Evolutionary conservation across 2,329 filamentous ascomycete species (phyloP), one percentile per base, ranked within the genome.

Genomic region (Paecilomyces formosus): DNA sequence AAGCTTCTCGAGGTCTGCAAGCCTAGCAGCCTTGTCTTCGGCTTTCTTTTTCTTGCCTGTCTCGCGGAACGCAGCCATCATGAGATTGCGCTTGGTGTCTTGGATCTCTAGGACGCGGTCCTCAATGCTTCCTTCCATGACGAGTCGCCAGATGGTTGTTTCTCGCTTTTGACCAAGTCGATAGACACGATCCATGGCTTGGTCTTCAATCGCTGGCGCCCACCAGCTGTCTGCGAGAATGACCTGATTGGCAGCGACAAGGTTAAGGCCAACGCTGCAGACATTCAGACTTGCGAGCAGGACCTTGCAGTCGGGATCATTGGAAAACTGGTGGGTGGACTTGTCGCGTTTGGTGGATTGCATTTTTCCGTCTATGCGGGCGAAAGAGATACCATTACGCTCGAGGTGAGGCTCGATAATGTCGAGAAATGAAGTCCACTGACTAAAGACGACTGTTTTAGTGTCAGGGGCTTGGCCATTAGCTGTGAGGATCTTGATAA

Each of bases 131-230:
- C 81, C 83, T 65, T 96, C 88, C 76, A 96, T 88, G 1, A 96
- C 84, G 9, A 96, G 78, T 53, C 91, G 81, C 80, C 90, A 94
- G 1, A 96, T 87, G 1, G 85, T 92, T 0, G 88, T 92, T 61
- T 87, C 82, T 39, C 88, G 83, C 62, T 82, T 92, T 76, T 96
- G 92, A 0, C 92, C 92, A 0, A 96, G 80, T 0, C 92, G 83
- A 70, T 96, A 90, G 6, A 96, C 91, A 3, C 92, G 87, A 69
- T 96, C 92, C 2, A 96, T 82, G 3, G 92, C 92, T 70, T 96
- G 92, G 65, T 96, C 91, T 72, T 96, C 92, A 57, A 96, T 94
- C 0, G 91, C 91, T 0, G 92, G 92, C 1, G 92, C 91, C 89
- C 92, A 96, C 92, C 90, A 96, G 60, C 85, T 89, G 72, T 96